These are phyloP conservation scores for Ramichloridium luteum DNA, from an alignment of 2,329 filamentous ascomycete species.

Conservation along the genomic window DNA sequence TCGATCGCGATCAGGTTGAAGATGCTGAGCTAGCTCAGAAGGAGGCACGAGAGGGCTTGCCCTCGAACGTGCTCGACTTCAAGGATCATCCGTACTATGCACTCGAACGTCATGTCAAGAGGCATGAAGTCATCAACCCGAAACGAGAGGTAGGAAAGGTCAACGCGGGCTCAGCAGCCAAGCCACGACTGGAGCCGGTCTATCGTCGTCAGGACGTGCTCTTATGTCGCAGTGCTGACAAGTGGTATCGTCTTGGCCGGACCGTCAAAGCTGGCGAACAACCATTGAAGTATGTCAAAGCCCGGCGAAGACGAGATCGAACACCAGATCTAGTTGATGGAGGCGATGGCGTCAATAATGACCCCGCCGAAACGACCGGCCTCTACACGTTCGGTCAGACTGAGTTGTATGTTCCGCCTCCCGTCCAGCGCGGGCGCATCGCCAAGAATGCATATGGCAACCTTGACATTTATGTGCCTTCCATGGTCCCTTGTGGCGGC, in stretches of 20 bases:
- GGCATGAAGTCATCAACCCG: conserved; percentile 71
- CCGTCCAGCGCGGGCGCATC: conserved; percentile 60
- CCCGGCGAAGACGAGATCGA: conserved; percentile 15
- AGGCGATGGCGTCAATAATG: conserved; percentile 26
- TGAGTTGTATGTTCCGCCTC: conserved; percentile 60
- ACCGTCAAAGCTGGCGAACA: conserved; percentile 69
- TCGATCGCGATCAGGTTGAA: conserved; percentile 72
- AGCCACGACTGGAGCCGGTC: conserved; percentile 55
- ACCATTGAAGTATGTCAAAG: conserved; percentile 57
- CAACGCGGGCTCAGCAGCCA: conserved; percentile 48
- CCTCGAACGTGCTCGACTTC: conserved; percentile 29
- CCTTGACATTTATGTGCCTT: conserved; percentile 50
- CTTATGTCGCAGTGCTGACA: conserved; percentile 63
- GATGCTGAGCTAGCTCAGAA: conserved; percentile 59
- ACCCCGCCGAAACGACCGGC: conserved; percentile 40
- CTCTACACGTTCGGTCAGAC: conserved; percentile 53
- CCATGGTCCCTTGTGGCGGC: conserved; percentile 51
- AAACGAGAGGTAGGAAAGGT: conserved; percentile 66
- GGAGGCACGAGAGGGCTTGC: conserved; percentile 56
- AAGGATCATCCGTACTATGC: conserved; percentile 42
- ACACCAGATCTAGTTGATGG: conserved; percentile 9
- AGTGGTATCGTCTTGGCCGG: conserved; percentile 81
- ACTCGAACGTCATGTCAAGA: conserved; percentile 69
- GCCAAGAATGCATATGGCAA: conserved; percentile 52
- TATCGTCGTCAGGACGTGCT: conserved; percentile 75